A percentile compares a stretch with the other conserved stretches of the same genome.
phyloP scores from a whole-genome alignment of 2,329 filamentous ascomycete species.

The Cladosporium halotolerans region DNA sequence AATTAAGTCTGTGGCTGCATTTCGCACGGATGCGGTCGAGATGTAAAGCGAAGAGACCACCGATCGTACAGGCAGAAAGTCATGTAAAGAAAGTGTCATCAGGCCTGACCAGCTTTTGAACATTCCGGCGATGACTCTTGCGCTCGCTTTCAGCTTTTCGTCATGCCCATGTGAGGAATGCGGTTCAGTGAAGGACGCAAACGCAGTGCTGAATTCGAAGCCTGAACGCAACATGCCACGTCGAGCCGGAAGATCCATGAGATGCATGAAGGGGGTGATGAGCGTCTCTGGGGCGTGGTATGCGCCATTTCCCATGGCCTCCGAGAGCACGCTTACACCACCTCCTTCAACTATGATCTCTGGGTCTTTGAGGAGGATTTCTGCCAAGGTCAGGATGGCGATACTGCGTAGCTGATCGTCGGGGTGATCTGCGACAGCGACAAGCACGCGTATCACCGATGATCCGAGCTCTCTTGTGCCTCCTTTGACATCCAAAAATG shows the following conservation, averaged over 20 bases:
- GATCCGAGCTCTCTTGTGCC: conserved; percentile 82
- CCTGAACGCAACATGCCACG: conserved; percentile 80
- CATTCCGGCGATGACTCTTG: conserved; percentile 84
- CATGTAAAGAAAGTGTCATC: conserved; percentile 79
- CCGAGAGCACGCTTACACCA: conserved; percentile 80
- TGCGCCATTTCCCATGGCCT: conserved; percentile 80
- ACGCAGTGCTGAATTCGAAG: conserved; percentile 76
- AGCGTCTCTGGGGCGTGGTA: conserved; percentile 91
- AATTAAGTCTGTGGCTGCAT: conserved; percentile 80
- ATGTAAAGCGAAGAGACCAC: conserved; percentile 63
- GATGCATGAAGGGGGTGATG: conserved; percentile 77
- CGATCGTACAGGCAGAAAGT: conserved; percentile 77
- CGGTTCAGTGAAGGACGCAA: conserved; percentile 89
- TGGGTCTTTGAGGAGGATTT: conserved; percentile 83
- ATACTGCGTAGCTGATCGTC: conserved; percentile 85
- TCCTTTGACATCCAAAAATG: conserved; percentile 91
- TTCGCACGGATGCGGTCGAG: conserved; percentile 51
- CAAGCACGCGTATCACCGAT: conserved; percentile 80
- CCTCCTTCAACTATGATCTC: conserved; percentile 73
- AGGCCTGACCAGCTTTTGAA: conserved; percentile 92
- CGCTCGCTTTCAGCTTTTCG: conserved; percentile 73
- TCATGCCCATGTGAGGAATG: conserved; percentile 50
- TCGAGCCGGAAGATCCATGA: conserved; percentile 76
- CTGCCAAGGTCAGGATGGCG: conserved; percentile 84
- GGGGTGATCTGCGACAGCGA: conserved; percentile 79